Evolutionary conservation across 2,329 filamentous ascomycete species (phyloP), one percentile per base, ranked within the genome.

Genomic region (Dissoconium aciculare): DNA sequence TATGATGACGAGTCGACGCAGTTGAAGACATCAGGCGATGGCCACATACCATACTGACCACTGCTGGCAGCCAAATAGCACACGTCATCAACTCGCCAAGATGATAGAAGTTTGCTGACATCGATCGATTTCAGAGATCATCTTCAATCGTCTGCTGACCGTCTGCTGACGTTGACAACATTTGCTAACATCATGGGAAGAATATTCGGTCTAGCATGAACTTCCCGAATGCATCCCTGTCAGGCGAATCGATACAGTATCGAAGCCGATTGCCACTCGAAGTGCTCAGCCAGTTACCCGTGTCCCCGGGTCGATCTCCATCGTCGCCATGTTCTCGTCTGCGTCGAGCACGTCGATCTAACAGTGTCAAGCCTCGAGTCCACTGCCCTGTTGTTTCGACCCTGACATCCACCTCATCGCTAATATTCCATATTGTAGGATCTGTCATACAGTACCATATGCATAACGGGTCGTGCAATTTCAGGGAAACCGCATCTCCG

Each of bases 311-410:
- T 16, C 74, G 66, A 42, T 69, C 67, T 26, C 63, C 60, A 13
- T 66, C 64, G 30, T 64, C 55, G 13, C 45, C 54, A 5, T 55
- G 36, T 47, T 58, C 37, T 52, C 58, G 63, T 49, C 71, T 71
- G 39, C 59, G 62, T 32, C 72, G 59, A 21, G 59, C 57, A 26
- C 89, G 68, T 19, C 73, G 66, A 61, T 98, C 89, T 24, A 84
- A 63, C 17, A 95, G 67, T 87, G 27, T 28, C 13, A 8, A 12
- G 13, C 27, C 27, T 34, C 82, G 67, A 27, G 85, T 92, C 89
- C 89, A 98, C 60, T 95, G 89, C 2, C 87, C 89, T 2, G 70
- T 62, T 0, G 84, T 91, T 59, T 98, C 89, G 24, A 98, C 64
- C 12, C 89, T 69, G 33, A 98, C 77, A 52, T 98, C 89, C 54